These are phyloP conservation scores for Boletus semigastroideus DNA, from an alignment of 1,284 basidiomycete species.

Conservation along the genomic window DNA sequence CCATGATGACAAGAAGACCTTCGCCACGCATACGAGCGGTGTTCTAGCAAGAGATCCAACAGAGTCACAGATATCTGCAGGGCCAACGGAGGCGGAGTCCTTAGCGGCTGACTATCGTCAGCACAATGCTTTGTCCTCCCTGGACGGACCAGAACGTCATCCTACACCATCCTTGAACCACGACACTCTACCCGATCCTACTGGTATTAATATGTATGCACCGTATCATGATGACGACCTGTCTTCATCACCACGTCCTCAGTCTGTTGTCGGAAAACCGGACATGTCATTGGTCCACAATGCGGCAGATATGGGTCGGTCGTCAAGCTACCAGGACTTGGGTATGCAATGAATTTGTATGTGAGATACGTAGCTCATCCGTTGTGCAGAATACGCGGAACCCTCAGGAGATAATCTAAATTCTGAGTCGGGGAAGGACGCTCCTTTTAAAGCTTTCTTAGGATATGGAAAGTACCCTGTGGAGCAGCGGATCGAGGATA, in stretches of 20 bases:
- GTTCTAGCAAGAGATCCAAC: constrained; percentile 11
- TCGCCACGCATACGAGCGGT: constrained; percentile 23
- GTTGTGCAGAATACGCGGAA: constrained; percentile 56
- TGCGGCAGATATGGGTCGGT: constrained; percentile 41
- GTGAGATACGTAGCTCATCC: background rate
- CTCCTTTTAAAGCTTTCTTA: constrained; percentile 43
- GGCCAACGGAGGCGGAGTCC: constrained; percentile 24
- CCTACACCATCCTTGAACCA: constrained; percentile 16
- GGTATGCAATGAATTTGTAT: constrained; percentile 40
- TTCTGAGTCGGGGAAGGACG: constrained; percentile 37
- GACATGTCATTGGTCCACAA: constrained; percentile 45
- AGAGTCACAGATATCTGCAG: background rate
- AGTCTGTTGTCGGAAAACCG: constrained; percentile 35
- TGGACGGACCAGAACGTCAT: constrained; percentile 9
- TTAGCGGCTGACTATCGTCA: constrained; percentile 31
- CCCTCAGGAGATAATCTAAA: constrained; percentile 36
- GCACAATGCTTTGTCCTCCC: constrained; percentile 11
- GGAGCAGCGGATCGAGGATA: constrained; percentile 83
- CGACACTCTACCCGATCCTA: background rate
- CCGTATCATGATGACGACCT: constrained; percentile 30
- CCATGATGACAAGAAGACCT: constrained; percentile 23
- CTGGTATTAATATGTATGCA: constrained; percentile 3
- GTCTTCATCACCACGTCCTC: constrained; percentile 15
- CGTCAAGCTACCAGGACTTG: constrained; percentile 49
- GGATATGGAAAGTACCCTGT: constrained; percentile 58